phyloP scores from a whole-genome alignment of 306 rosid genomes.

The Clitoria ternatea region DNA sequence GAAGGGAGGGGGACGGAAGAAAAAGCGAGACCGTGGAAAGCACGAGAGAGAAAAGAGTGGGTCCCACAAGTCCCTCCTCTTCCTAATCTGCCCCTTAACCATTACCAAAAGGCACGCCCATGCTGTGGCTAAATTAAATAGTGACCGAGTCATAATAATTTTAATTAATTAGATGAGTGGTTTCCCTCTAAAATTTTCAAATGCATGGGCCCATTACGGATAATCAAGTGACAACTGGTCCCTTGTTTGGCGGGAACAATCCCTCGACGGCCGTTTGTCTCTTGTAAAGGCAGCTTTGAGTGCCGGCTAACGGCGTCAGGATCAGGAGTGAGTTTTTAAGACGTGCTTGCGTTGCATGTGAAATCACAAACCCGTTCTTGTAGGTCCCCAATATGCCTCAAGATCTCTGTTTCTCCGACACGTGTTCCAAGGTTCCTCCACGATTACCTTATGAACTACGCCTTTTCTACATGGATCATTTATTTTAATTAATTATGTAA shows the following conservation, averaged over 20 bases:
- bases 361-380: not conserved
- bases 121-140: not conserved
- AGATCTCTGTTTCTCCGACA: not conserved
- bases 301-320: conserved; percentile 20
- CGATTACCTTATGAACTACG: not conserved
- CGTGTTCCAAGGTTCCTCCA: conserved; percentile 11
- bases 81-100: conserved; percentile 22
- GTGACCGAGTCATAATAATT: too few relatives aligned
- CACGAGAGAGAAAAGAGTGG: not conserved
- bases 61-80: too few relatives aligned
- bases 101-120: conserved; percentile 24
- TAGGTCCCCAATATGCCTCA: not conserved
- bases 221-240: not conserved
- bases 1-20: not conserved
- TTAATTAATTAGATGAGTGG: too few relatives aligned
- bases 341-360: conserved; percentile 18
- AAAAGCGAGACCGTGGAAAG: conserved; percentile 12
- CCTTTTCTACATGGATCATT: not conserved
- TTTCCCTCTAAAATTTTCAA: too few relatives aligned
- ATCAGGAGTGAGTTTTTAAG: not conserved
- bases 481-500: not conserved
- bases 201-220: not conserved
- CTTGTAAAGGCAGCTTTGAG: not conserved
- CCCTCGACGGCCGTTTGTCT: conserved; percentile 28
- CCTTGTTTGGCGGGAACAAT: conserved; percentile 49